phyloP scores from a whole-genome alignment of 2,329 filamentous ascomycete species.

The Venturia aucupariae region DNA sequence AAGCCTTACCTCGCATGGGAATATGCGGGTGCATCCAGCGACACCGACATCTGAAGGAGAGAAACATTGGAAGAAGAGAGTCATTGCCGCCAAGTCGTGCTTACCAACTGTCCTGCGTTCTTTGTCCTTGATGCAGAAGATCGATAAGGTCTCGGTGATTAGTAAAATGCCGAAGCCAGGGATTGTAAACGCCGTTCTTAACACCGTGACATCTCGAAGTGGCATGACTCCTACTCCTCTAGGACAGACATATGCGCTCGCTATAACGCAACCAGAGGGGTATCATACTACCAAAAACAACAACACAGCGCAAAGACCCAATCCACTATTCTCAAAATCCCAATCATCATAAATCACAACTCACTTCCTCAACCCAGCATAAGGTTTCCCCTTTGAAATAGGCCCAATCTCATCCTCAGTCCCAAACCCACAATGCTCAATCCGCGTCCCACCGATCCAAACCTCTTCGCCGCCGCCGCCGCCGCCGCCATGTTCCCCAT shows the following conservation, averaged over 20 bases:
- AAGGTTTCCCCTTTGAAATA: conserved; percentile 29
- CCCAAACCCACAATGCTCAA: conserved; percentile 33
- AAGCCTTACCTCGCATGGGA: background rate
- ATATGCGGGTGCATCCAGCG: background rate
- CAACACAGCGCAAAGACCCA: background rate
- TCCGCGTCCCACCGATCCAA: conserved; percentile 13
- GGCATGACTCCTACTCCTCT: too few relatives aligned
- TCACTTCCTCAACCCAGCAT: conserved; percentile 26
- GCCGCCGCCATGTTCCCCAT: conserved; percentile 25
- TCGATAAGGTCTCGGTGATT: background rate
- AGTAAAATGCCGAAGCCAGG: background rate
- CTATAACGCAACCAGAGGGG: background rate
- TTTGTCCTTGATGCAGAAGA: too few relatives aligned
- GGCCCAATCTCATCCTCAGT: conserved; percentile 28
- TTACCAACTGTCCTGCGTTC: too few relatives aligned
- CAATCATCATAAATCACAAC: background rate
- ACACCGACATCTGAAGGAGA: background rate
- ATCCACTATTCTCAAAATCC: background rate
- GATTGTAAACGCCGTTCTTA: background rate
- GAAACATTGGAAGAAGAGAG: too few relatives aligned
- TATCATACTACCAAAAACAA: too few relatives aligned
- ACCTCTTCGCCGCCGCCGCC: conserved; percentile 20
- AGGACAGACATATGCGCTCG: background rate
- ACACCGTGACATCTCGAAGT: too few relatives aligned
- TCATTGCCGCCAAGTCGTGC: too few relatives aligned